Conservation (phyloP, 345 rosid species). For the Rhodamnia argentea region DNA sequence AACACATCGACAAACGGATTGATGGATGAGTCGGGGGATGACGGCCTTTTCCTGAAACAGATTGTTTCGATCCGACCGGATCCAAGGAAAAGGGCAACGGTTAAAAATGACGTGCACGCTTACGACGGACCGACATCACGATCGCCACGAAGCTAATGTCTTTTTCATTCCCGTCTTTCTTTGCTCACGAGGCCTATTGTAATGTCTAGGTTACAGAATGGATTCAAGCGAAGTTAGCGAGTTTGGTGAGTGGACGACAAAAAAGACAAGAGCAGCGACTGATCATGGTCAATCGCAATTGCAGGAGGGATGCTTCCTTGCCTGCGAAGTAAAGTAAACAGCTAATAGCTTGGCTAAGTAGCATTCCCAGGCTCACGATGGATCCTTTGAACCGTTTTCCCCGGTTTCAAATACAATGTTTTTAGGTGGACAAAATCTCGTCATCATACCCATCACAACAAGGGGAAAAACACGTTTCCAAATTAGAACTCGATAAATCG, state of each 20-base stretch:
- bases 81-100: neutral
- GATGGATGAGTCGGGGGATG: neutral
- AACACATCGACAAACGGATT: neutral
- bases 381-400: neutral
- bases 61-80: neutral
- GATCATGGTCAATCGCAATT: neutral
- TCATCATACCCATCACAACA: neutral
- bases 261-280: neutral
- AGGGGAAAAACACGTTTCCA: no score
- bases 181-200: neutral
- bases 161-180: neutral
- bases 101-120: neutral
- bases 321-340: neutral
- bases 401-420: neutral
- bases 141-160: neutral
- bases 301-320: neutral
- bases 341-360: neutral
- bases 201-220: neutral
- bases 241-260: neutral
- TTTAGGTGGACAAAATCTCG: neutral
- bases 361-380: neutral
- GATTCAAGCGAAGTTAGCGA: neutral
- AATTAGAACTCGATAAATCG: no score
- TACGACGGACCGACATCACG: neutral
- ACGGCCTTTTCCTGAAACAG: neutral